These are phyloP conservation scores for Lentinula aciculospora DNA, from an alignment of 768 basidiomycete species.

Conservation along the genomic window DNA sequence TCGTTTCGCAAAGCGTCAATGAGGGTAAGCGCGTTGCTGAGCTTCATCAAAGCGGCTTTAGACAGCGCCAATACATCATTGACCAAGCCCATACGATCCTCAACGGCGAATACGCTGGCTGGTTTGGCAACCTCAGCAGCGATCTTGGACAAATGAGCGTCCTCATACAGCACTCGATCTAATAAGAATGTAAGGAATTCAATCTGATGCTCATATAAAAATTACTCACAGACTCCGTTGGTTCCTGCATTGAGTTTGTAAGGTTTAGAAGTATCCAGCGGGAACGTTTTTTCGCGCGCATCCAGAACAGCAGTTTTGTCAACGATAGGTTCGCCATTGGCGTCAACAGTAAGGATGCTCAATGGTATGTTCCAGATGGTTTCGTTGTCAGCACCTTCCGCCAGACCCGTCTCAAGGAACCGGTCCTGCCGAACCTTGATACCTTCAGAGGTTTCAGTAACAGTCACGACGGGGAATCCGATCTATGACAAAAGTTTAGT, in stretches of 20 bases:
- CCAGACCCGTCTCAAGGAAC: slow-evolving; percentile 65
- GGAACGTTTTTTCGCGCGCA: slow-evolving; percentile 45
- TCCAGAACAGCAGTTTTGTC: slow-evolving; percentile 49
- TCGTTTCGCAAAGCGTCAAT: slow-evolving; percentile 50
- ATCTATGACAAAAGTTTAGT: slow-evolving; percentile 28
- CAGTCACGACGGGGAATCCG: slow-evolving; percentile 69
- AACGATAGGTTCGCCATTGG: slow-evolving; percentile 37
- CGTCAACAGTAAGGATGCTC: slow-evolving; percentile 43
- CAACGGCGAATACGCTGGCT: slow-evolving; percentile 46
- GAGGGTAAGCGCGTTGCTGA: slow-evolving; percentile 54
- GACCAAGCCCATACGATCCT: slow-evolving; percentile 69
- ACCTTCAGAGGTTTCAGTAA: slow-evolving; percentile 50
- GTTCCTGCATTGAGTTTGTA: slow-evolving; percentile 77
- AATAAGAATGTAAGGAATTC: not conserved
- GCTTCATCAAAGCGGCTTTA: slow-evolving; percentile 54
- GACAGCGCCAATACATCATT: slow-evolving; percentile 62
- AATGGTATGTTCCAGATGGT: slow-evolving; percentile 68
- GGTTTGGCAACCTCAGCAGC: slow-evolving; percentile 51
- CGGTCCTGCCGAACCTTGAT: slow-evolving; percentile 66
- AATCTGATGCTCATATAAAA: not conserved
- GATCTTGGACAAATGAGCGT: slow-evolving; percentile 54
- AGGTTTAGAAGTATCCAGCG: slow-evolving; percentile 46
- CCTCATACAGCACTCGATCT: slow-evolving; percentile 65
- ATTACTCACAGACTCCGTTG: slow-evolving; percentile 56
- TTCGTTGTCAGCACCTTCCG: slow-evolving; percentile 57